phyloP scores from a whole-genome alignment of 202 grass and related monocot species.

The Schoenoplectus tabernaemontani region DNA sequence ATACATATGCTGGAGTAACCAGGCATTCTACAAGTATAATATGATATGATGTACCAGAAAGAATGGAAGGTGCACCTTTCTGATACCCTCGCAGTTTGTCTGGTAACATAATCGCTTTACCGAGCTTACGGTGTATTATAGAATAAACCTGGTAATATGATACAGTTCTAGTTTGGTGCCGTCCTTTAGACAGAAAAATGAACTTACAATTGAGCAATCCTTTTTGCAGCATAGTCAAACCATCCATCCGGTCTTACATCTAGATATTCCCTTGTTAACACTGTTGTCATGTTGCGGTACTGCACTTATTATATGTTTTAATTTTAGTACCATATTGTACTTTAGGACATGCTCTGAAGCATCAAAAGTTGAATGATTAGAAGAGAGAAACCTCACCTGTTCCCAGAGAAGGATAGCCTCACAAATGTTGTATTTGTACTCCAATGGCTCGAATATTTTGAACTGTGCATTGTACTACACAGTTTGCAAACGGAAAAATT shows the following conservation, averaged over 20 bases:
- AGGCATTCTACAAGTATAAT: background rate
- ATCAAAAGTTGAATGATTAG: constrained; percentile 15
- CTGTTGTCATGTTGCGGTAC: constrained; percentile 95
- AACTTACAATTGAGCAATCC: constrained; percentile 90
- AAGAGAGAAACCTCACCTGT: constrained; percentile 46
- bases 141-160: background rate
- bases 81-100: background rate
- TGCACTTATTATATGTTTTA: constrained; percentile 34
- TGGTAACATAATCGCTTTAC: background rate
- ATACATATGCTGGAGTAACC: background rate
- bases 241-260: constrained; percentile 92
- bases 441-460: constrained; percentile 77
- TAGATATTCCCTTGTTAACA: constrained; percentile 97
- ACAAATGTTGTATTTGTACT: constrained; percentile 71
- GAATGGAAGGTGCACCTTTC: background rate
- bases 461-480: constrained; percentile 80
- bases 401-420: constrained; percentile 83
- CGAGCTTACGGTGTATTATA: background rate
- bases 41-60: background rate
- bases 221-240: constrained; percentile 85
- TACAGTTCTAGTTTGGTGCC: background rate
- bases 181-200: background rate
- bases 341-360: background rate
- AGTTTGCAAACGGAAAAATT: constrained; percentile 19
- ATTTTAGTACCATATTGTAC: background rate